Conservation (phyloP, 2,329 filamentous ascomycete species). For the Pestalotiopsis fici region DNA sequence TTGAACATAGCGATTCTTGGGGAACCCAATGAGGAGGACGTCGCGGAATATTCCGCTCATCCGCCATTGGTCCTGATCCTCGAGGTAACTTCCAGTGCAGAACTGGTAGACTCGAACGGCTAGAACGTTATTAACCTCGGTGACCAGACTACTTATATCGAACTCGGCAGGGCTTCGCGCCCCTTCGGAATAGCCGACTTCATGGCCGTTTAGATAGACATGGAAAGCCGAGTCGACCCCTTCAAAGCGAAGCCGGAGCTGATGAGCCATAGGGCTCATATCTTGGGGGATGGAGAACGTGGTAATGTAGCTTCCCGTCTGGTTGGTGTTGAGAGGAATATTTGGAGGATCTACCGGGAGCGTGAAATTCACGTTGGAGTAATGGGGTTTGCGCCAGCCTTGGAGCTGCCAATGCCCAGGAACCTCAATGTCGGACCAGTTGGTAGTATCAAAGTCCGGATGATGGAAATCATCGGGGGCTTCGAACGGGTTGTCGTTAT, state of each 20-base stretch:
- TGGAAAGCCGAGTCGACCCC: not conserved
- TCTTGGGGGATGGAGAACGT: not conserved
- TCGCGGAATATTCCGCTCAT: not conserved
- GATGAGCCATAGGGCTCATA: not conserved
- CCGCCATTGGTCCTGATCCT: not conserved
- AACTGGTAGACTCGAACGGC: not conserved
- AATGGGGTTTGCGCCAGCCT: not conserved
- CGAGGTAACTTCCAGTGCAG: not conserved
- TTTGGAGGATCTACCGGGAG: not conserved
- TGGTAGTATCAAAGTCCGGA: too few relatives aligned
- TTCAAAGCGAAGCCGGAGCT: not conserved
- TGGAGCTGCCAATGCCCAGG: not conserved
- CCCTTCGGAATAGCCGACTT: not conserved
- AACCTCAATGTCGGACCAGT: not conserved
- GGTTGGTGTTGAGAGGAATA: not conserved
- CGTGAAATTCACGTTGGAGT: not conserved
- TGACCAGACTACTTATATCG: not conserved
- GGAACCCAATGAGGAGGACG: not conserved
- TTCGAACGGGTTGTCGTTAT: not conserved
- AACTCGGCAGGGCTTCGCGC: not conserved
- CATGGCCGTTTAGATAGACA: not conserved
- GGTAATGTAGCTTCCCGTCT: not conserved
- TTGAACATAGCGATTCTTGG: not conserved
- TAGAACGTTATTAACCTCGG: not conserved
- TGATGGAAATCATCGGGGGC: not conserved